These are phyloP conservation scores for Colletotrichum tropicale DNA, from an alignment of 2,329 filamentous ascomycete genomes.

Conservation along the genomic window DNA sequence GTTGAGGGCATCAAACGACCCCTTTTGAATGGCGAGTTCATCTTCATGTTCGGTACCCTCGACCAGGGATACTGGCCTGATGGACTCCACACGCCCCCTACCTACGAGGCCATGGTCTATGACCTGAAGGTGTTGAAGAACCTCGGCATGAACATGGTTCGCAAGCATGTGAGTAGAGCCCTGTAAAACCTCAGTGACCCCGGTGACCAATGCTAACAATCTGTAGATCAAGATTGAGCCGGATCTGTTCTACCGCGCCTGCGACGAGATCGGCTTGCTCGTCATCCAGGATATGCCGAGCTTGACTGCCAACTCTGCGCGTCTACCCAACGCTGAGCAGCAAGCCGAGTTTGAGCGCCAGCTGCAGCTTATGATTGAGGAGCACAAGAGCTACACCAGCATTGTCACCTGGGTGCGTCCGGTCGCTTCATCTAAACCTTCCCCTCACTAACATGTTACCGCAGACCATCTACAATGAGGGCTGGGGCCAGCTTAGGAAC, in stretches of 20 bases:
- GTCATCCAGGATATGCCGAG: constrained; percentile 78
- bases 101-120: constrained; percentile 68
- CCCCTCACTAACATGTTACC: not conserved
- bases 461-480: constrained; percentile 73
- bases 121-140: constrained; percentile 68
- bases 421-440: not conserved
- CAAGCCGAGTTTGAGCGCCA: constrained; percentile 71
- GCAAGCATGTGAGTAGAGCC: constrained; percentile 64
- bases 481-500: constrained; percentile 66
- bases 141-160: constrained; percentile 72
- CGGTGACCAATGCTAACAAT: constrained; percentile 17
- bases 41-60: constrained; percentile 71
- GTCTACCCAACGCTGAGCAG: constrained; percentile 47
- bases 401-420: constrained; percentile 66
- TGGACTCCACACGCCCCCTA: constrained; percentile 69
- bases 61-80: constrained; percentile 78
- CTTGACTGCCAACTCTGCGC: constrained; percentile 40
- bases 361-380: constrained; percentile 63
- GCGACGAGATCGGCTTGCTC: constrained; percentile 68
- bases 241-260: constrained; percentile 70
- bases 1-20: constrained; percentile 65
- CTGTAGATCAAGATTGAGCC: constrained; percentile 68
- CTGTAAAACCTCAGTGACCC: too few relatives aligned
- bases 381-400: constrained; percentile 68
- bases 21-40: constrained; percentile 70